phyloP scores from a whole-genome alignment of 1,284 basidiomycete species.

The Garcileccinum viscosum region DNA sequence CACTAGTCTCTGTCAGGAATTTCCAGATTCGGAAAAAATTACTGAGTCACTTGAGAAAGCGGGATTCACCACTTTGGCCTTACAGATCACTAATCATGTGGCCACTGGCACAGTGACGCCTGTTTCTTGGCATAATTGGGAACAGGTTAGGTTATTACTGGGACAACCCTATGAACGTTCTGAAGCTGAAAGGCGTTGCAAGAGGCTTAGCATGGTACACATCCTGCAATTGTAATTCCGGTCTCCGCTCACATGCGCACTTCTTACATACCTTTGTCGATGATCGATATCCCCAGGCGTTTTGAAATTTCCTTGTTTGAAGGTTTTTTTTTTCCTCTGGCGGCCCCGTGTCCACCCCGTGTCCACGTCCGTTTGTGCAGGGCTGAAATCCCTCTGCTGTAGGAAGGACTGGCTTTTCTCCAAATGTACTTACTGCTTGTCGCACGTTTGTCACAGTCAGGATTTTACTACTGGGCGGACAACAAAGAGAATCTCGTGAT shows the following conservation, averaged over 20 bases:
- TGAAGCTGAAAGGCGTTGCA: not conserved
- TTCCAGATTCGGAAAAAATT: not conserved
- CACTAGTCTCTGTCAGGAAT: constrained; percentile 6
- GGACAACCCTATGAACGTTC: not conserved
- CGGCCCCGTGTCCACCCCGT: not conserved
- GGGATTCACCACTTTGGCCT: constrained; percentile 7
- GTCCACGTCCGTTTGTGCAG: not conserved
- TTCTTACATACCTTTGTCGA: not conserved
- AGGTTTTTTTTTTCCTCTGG: not conserved
- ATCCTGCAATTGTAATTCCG: not conserved
- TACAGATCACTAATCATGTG: constrained; percentile 15
- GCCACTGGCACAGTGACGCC: constrained; percentile 9
- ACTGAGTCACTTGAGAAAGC: constrained; percentile 2
- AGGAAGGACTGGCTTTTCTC: not conserved
- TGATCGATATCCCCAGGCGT: not conserved
- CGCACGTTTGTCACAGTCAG: constrained; percentile 9
- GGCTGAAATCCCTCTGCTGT: not conserved
- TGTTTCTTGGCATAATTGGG: constrained; percentile 12
- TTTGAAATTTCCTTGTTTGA: not conserved
- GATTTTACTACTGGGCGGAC: not conserved
- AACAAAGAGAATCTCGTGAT: constrained; percentile 2
- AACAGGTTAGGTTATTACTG: not conserved
- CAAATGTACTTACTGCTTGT: not conserved
- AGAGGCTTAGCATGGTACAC: not conserved
- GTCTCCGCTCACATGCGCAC: not conserved